Percentiles rank a stretch among this genome's conserved stretches.
Conservation (phyloP, 495 filamentous ascomycete species). For the Cetradonia linearis region DNA sequence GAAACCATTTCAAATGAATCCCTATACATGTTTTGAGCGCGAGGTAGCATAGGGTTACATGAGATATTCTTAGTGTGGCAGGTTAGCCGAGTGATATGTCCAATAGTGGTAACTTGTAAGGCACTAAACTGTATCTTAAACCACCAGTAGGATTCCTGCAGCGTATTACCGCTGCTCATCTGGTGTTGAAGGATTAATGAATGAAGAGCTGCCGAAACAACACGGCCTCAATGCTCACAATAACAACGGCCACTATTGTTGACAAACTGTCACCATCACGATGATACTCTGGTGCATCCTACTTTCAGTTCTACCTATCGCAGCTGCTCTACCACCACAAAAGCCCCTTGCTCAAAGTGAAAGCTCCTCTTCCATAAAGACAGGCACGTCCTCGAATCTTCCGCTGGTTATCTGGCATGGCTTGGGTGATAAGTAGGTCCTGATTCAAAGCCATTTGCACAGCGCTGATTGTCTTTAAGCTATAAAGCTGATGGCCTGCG, state of each 20-base stretch:
- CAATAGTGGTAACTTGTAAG: not conserved
- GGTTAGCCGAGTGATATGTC: not conserved
- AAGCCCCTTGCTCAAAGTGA: slow-evolving; percentile 6
- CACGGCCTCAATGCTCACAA: not conserved
- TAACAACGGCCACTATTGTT: not conserved
- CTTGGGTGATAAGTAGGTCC: slow-evolving; percentile 43
- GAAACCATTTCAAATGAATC: too few species aligned
- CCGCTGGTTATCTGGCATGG: slow-evolving; percentile 95
- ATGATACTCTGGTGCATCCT: not conserved
- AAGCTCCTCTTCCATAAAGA: not conserved
- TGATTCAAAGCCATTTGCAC: not conserved
- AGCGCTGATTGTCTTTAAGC: slow-evolving; percentile 40
- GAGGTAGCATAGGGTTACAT: too few species aligned
- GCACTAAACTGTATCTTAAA: too few species aligned
- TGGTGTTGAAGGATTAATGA: not conserved
- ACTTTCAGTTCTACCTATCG: not conserved
- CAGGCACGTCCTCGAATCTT: slow-evolving; percentile 10
- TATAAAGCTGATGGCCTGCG: slow-evolving; percentile 67
- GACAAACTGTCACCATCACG: not conserved
- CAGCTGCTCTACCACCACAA: slow-evolving; percentile 17
- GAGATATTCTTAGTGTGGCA: too few species aligned
- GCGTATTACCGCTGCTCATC: too few species aligned
- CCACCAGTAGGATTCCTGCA: too few species aligned
- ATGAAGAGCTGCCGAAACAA: not conserved
- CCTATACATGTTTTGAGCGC: too few species aligned